Percentiles rank a stretch among this genome's conserved stretches.
Conservation (phyloP, 2,329 filamentous ascomycete genomes). For the Elsinoe batatas region DNA sequence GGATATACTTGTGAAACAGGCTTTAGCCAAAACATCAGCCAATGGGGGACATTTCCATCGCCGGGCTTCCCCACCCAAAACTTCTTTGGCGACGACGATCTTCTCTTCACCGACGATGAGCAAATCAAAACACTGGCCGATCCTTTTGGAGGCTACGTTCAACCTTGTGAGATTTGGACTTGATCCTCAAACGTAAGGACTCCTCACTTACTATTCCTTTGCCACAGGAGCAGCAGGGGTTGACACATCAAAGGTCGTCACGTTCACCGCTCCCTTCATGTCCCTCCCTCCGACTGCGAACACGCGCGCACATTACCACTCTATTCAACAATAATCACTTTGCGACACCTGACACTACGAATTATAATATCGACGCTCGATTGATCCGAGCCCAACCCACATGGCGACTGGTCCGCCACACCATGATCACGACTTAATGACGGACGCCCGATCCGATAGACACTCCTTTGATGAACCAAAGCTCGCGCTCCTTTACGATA, state of each 20-base stretch:
- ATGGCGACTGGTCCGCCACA: constrained; percentile 14
- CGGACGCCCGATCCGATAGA: background rate
- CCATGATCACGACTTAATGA: constrained; percentile 13
- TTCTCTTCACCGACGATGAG: constrained; percentile 21
- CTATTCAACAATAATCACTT: constrained; percentile 1
- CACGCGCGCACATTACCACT: background rate
- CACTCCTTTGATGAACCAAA: constrained; percentile 11
- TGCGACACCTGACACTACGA: background rate
- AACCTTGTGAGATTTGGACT: constrained; percentile 15
- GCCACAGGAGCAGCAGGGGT: constrained; percentile 8
- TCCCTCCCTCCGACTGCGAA: background rate
- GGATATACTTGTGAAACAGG: constrained; percentile 16
- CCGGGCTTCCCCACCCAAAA: constrained; percentile 25
- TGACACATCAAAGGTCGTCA: constrained; percentile 11
- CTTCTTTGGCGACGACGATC: constrained; percentile 32
- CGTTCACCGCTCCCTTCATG: background rate
- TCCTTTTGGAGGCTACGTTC: constrained; percentile 8
- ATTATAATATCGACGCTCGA: constrained; percentile 11
- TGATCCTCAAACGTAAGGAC: constrained; percentile 10
- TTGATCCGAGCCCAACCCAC: constrained; percentile 10
- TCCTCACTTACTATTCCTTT: constrained; percentile 13
- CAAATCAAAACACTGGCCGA: constrained; percentile 1
- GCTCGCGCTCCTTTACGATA: constrained; percentile 13
- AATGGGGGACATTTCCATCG: constrained; percentile 26
- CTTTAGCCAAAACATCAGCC: constrained; percentile 24